Percentiles rank a stretch among this genome's conserved stretches.
Conservation (phyloP, 2,329 filamentous ascomycete genomes). For the Fusarium dlaminii region DNA sequence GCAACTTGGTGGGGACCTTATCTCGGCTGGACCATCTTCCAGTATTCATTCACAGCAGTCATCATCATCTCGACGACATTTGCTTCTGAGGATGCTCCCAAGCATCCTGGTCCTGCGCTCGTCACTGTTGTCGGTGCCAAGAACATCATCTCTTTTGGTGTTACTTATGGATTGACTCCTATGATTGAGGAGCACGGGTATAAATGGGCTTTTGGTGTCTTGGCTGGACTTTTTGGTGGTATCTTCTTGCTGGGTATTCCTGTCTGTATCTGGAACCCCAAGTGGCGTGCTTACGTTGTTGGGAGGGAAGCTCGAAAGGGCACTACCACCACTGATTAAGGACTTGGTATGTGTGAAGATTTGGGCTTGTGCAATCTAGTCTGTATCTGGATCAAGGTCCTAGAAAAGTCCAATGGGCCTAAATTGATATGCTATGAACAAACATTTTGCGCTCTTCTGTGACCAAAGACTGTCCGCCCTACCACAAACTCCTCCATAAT, state of each 20-base stretch:
- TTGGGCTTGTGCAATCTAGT: neutral
- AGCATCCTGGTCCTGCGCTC: slow-evolving; percentile 8
- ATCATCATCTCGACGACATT: slow-evolving; percentile 9
- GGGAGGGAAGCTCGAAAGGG: slow-evolving; percentile 9
- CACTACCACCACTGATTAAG: neutral
- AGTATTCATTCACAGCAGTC: slow-evolving; percentile 7
- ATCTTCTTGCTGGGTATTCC: slow-evolving; percentile 30
- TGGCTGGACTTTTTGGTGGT: slow-evolving; percentile 13
- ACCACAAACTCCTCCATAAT: rapidly evolving
- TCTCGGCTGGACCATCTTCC: slow-evolving; percentile 15
- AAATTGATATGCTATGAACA: neutral
- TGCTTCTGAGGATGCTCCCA: slow-evolving; percentile 11
- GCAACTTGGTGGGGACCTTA: slow-evolving; percentile 14
- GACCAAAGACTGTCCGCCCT: rapidly evolving
- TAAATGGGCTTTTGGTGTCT: neutral
- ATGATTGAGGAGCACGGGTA: slow-evolving; percentile 9
- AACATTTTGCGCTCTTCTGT: neutral
- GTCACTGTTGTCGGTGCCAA: slow-evolving; percentile 14
- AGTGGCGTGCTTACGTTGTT: slow-evolving; percentile 18
- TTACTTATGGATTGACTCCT: slow-evolving; percentile 1
- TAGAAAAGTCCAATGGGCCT: rapidly evolving
- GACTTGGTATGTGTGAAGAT: neutral
- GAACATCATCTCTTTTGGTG: slow-evolving; percentile 11
- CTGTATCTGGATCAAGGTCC: rapidly evolving
- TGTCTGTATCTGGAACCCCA: slow-evolving; percentile 25